Percentiles rank a stretch among this genome's conserved stretches.
phyloP scores from a whole-genome alignment of 1,139 yeast species.

The Geotrichum europaeum region DNA sequence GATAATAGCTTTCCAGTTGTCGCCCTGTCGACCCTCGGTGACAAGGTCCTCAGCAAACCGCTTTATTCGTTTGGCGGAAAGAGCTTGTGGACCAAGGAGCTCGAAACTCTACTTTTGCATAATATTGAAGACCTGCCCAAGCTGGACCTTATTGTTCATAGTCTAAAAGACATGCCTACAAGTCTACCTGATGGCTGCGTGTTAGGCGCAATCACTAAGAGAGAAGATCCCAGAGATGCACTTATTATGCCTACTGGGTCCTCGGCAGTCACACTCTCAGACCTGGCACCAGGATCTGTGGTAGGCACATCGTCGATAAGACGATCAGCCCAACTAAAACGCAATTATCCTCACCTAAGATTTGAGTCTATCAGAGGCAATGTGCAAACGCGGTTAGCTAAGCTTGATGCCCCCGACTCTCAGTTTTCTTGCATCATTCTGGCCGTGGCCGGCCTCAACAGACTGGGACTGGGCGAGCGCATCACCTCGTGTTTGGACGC shows the following conservation, averaged over 20 bases:
- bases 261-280: constrained; percentile 54
- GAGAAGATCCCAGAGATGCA: constrained; percentile 93
- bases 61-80: constrained; percentile 94
- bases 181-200: constrained; percentile 82
- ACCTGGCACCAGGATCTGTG: constrained; percentile 78
- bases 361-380: constrained; percentile 87
- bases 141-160: constrained; percentile 86
- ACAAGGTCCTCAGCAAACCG: constrained; percentile 77
- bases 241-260: constrained; percentile 68
- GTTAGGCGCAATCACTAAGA: constrained; percentile 75
- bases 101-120: constrained; percentile 68
- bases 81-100: constrained; percentile 91
- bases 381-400: constrained; percentile 70
- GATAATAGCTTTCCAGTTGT: constrained; percentile 60
- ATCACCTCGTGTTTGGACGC: constrained; percentile 58
- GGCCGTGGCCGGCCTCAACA: constrained; percentile 85
- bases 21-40: constrained; percentile 84
- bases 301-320: constrained; percentile 95
- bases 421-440: constrained; percentile 70
- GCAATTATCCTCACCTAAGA: constrained; percentile 48
- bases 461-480: constrained; percentile 65
- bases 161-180: constrained; percentile 94
- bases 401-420: constrained; percentile 63
- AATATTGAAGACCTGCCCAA: constrained; percentile 57
- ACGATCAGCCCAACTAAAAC: constrained; percentile 72